These are phyloP conservation scores for Magnusiomyces clavatus DNA, from an alignment of 1,139 yeast genomes.

Conservation along the genomic window DNA sequence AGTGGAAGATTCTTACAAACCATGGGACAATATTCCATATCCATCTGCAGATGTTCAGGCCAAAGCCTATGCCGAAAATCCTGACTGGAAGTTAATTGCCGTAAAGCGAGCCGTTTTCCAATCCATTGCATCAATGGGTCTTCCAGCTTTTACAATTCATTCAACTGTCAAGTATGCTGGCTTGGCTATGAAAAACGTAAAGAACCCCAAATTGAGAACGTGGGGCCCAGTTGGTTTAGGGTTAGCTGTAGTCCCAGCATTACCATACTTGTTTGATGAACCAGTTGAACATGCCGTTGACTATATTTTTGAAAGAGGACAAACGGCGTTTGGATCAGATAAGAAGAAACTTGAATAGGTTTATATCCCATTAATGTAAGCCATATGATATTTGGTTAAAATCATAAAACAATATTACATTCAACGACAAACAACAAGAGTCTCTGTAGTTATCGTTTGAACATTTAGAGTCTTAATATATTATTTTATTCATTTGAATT, in stretches of 20 bases:
- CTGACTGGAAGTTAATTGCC: constrained; percentile 59
- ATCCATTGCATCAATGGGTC: constrained; percentile 76
- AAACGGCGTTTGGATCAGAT: constrained; percentile 27
- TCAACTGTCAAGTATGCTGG: constrained; percentile 69
- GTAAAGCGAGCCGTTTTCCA: constrained; percentile 72
- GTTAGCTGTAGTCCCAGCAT: constrained; percentile 64
- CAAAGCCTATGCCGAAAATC: constrained; percentile 35
- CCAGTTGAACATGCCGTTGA: constrained; percentile 72
- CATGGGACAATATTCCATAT: constrained; percentile 52
- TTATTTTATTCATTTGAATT: too few species aligned
- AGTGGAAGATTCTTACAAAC: constrained; percentile 55
- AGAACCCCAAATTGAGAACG: constrained; percentile 43
- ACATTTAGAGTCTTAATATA: too few species aligned
- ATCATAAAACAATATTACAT: too few species aligned
- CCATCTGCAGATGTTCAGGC: constrained; percentile 25
- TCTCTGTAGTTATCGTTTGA: too few species aligned
- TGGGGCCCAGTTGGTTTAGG: constrained; percentile 79
- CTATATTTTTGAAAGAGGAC: constrained; percentile 53
- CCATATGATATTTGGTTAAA: too few species aligned
- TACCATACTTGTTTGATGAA: constrained; percentile 75
- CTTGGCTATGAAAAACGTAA: constrained; percentile 40
- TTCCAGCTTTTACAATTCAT: constrained; percentile 83
- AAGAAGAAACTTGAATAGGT: background rate
- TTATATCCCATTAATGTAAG: background rate
- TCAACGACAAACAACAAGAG: too few species aligned